Conservation (phyloP, 2,329 filamentous ascomycete genomes). For the Arthrobotrys pseudoclavata region DNA sequence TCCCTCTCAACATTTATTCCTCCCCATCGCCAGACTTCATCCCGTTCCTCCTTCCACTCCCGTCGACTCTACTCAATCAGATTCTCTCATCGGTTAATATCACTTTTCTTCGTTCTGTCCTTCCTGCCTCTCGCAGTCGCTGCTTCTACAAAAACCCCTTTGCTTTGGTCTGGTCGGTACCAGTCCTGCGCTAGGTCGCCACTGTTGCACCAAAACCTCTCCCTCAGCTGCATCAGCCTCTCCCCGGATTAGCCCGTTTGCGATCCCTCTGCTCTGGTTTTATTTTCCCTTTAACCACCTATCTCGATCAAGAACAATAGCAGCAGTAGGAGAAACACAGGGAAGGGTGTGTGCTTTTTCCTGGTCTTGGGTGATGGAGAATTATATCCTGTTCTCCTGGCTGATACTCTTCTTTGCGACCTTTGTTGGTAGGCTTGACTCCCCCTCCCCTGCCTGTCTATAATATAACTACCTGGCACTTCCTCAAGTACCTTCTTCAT, state of each 20-base stretch:
- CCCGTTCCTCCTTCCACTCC: constrained; percentile 33
- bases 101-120: neutral
- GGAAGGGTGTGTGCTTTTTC: constrained; percentile 27
- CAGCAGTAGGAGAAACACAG: neutral
- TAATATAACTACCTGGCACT: constrained; percentile 23
- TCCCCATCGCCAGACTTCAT: constrained; percentile 26
- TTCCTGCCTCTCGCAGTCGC: constrained; percentile 5
- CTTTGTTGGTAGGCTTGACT: constrained; percentile 53
- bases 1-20: constrained; percentile 26
- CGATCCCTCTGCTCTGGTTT: neutral
- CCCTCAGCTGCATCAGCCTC: constrained; percentile 50
- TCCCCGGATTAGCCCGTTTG: constrained; percentile 10
- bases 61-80: constrained; percentile 28
- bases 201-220: constrained; percentile 7
- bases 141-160: neutral
- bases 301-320: constrained; percentile 21
- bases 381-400: constrained; percentile 60
- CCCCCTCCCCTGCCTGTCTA: constrained; percentile 4
- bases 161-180: neutral
- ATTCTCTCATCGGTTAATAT: constrained; percentile 8
- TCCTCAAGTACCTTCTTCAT: constrained; percentile 16
- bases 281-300: constrained; percentile 31
- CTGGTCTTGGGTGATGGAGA: constrained; percentile 49
- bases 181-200: constrained; percentile 21
- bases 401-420: constrained; percentile 58